These are phyloP conservation scores for Sinapis alba DNA, from an alignment of 441 rosid species.

Conservation along the genomic window DNA sequence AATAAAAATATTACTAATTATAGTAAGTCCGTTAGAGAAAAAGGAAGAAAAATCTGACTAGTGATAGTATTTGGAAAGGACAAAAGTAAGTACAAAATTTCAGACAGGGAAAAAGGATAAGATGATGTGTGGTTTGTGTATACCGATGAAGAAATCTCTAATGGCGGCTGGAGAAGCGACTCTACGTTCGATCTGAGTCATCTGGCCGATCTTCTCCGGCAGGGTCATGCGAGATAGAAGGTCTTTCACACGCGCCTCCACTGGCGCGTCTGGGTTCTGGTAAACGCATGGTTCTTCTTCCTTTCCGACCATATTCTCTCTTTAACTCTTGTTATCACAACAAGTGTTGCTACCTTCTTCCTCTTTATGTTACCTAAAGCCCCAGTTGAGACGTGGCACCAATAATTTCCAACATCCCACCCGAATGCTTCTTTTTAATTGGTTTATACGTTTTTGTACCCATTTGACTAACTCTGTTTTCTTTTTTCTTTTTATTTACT, in stretches of 20 bases:
- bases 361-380: neutral
- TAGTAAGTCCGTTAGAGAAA: neutral
- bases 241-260: neutral
- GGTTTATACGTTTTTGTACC: neutral
- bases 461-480: neutral
- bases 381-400: neutral
- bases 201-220: neutral
- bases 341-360: neutral
- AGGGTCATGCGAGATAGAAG: neutral
- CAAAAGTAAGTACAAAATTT: neutral
- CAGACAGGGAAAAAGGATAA: neutral
- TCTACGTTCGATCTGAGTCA: neutral
- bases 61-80: neutral
- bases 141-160: slow-evolving; percentile 1
- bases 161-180: neutral
- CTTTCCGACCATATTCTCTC: neutral
- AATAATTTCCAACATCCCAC: slow-evolving; percentile 3
- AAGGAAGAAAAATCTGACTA: neutral
- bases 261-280: neutral
- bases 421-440: neutral
- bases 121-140: neutral
- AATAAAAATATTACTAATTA: neutral
- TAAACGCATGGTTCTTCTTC: neutral
- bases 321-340: neutral
- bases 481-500: neutral